Conservation (phyloP, 2,329 filamentous ascomycete species). For the Diaporthe destruens region DNA sequence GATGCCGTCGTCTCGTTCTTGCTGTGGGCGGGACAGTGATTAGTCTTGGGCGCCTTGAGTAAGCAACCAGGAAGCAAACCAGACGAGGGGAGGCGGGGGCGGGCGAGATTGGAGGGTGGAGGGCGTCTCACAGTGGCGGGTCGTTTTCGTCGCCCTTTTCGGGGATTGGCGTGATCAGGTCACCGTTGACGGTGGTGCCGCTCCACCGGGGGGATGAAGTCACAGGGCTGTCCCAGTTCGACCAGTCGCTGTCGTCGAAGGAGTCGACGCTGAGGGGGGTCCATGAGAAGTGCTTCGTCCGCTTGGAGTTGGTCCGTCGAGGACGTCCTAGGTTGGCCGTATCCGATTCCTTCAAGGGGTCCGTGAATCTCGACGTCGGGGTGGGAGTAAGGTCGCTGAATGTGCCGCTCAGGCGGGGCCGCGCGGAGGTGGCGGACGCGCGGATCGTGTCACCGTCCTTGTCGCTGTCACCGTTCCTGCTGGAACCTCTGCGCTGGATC, state of each 20-base stretch:
- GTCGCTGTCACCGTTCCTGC: conserved; percentile 46
- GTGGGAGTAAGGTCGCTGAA: conserved; percentile 53
- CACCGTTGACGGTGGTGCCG: conserved; percentile 67
- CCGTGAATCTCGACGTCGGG: conserved; percentile 41
- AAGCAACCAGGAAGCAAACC: conserved; percentile 40
- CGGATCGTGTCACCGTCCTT: conserved; percentile 61
- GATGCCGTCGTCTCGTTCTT: conserved; percentile 38
- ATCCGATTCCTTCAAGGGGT: conserved; percentile 38
- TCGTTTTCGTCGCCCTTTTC: conserved; percentile 60
- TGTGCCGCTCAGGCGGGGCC: conserved; percentile 58
- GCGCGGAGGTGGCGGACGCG: conserved; percentile 53
- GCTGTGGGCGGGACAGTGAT: conserved; percentile 42
- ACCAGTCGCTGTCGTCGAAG: conserved; percentile 73
- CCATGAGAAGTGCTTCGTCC: conserved; percentile 70
- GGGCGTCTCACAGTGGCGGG: conserved; percentile 61
- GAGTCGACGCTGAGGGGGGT: conserved; percentile 69
- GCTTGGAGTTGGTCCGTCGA: conserved; percentile 47
- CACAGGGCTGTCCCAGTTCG: conserved; percentile 72
- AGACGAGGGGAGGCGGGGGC: background rate
- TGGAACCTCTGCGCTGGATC: conserved; percentile 40
- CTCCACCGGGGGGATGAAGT: conserved; percentile 69
- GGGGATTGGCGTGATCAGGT: conserved; percentile 59
- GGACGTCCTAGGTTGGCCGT: conserved; percentile 39
- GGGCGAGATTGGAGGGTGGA: conserved; percentile 22
- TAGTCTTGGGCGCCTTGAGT: conserved; percentile 39